Conservation (phyloP, 371 early-diverging fungal genomes). For the Mortierella sp. region DNA sequence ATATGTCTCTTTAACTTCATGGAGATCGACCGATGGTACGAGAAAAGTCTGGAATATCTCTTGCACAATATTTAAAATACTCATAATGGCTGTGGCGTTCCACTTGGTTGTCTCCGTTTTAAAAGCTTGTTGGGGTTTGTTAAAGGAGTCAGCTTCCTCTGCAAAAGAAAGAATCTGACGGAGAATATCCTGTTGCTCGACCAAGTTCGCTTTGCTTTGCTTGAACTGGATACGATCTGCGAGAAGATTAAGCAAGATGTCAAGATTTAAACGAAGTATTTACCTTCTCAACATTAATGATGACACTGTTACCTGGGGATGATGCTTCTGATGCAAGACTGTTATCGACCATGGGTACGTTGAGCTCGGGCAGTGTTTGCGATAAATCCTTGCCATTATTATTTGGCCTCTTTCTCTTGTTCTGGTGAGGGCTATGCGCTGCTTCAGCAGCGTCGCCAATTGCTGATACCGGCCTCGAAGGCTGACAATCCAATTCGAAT, state of each 20-base stretch:
- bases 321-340: too few relatives aligned
- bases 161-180: conserved; percentile 13
- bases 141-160: conserved; percentile 1
- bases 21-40: background rate
- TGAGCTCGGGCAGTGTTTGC: background rate
- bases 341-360: background rate
- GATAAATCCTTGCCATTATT: background rate
- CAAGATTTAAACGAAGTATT: too few relatives aligned
- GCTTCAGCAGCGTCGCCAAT: too few relatives aligned
- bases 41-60: conserved; percentile 2
- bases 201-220: background rate
- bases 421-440: too few relatives aligned
- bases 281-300: too few relatives aligned
- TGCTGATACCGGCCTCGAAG: too few relatives aligned
- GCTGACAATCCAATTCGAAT: conserved; percentile 16
- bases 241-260: too few relatives aligned
- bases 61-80: background rate
- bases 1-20: background rate
- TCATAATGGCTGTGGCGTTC: conserved; percentile 8
- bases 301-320: too few relatives aligned
- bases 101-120: conserved; percentile 10
- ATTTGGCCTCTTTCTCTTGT: conserved; percentile 2
- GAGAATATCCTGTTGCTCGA: conserved; percentile 4
- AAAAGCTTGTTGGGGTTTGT: conserved; percentile 1
- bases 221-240: background rate